Base-by-base conservation (phyloP, 768 basidiomycete genomes). In the Auricularia cornea region DNA sequence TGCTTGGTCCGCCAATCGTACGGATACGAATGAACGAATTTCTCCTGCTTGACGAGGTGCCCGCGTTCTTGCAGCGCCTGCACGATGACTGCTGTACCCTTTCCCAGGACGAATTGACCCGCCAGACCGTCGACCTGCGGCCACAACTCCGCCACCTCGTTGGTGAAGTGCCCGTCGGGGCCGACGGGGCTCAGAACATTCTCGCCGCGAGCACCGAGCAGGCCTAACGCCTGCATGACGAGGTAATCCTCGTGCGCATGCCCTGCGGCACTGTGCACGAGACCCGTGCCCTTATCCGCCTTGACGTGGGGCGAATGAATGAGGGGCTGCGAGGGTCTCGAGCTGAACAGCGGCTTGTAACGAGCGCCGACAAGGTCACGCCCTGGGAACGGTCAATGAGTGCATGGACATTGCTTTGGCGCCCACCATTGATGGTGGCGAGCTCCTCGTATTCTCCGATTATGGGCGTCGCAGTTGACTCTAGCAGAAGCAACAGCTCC, bases 1-100 rank as follows among this genome's bases (percentile, higher is more conserved):
- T 92, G 79, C 66, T 94, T 85, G 3, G 96, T 96, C 74, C 92
- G 90, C 95, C 95, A 98, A 69, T 99, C 96, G 71, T 94, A 95
- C 0, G 96, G 94, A 70, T 97, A 99, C 59, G 87, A 84, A 75
- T 98, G 96, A 68, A 84, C 86, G 68, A 92, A 83, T 67, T 80
- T 80, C 72, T 90, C 80, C 60, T 89, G 76, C 68, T 84, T 86
- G 48, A 92, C 71, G 18, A 98, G 76, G 1, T 71, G 64, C 4
- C 77, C 83, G 1, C 76, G 78, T 67, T 82, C 79, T 59, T 67
- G 60, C 59, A 98, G 72, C 10, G 94, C 69, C 40, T 79, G 75
- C 8, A 94, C 81, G 52, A 96, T 78, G 20, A 80, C 81, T 64
- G 81, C 83, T 4, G 83, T 84, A 0, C 94, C 96, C 8, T 79